phyloP scores from a whole-genome alignment of 768 basidiomycete genomes.

The Clathrus columnatus region DNA sequence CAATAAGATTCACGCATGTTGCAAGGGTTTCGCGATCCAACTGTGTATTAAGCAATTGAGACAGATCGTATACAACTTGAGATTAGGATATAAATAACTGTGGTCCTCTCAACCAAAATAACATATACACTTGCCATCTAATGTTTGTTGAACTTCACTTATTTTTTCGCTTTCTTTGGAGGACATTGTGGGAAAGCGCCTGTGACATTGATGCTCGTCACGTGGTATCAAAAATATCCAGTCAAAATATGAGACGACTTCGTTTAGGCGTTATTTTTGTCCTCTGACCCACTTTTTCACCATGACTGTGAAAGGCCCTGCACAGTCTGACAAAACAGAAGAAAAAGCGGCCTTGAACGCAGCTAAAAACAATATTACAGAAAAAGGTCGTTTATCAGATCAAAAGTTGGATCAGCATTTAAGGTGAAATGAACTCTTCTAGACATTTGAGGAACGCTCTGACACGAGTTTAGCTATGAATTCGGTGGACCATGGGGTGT shows the following conservation, averaged over 20 bases:
- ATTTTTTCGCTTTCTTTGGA: constrained; percentile 31
- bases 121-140: constrained; percentile 27
- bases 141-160: constrained; percentile 22
- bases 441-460: background rate
- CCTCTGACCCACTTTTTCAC: background rate
- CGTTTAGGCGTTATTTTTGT: background rate
- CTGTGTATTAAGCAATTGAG: constrained; percentile 78
- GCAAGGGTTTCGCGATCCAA: constrained; percentile 89
- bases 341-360: constrained; percentile 8
- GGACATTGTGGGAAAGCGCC: constrained; percentile 20
- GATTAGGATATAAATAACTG: constrained; percentile 10
- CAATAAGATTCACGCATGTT: constrained; percentile 87
- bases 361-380: constrained; percentile 5
- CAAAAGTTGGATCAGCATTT: background rate
- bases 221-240: too few species aligned
- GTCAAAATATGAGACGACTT: background rate
- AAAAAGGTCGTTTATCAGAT: constrained; percentile 4
- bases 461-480: constrained; percentile 57
- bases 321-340: constrained; percentile 3
- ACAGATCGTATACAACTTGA: constrained; percentile 77
- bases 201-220: background rate
- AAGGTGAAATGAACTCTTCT: background rate
- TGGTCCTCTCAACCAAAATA: background rate
- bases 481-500: constrained; percentile 95
- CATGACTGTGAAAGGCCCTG: background rate